These are phyloP conservation scores for Pythium apleroticum DNA, from an alignment of 352 stramenopile species.

Conservation along the genomic window DNA sequence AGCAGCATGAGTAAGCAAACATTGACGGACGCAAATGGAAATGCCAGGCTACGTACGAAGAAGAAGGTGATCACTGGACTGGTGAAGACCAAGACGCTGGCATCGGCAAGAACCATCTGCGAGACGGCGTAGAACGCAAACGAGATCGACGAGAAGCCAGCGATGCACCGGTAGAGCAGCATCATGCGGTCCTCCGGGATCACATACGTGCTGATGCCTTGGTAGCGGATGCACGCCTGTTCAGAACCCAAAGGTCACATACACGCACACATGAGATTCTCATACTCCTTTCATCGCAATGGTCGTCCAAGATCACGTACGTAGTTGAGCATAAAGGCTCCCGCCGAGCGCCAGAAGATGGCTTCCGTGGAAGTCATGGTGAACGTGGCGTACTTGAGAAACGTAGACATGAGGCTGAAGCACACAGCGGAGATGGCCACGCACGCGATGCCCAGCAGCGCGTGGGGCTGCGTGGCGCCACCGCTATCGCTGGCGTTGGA, in stretches of 20 bases:
- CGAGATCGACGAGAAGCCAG: slow-evolving; percentile 69
- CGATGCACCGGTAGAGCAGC: slow-evolving; percentile 64
- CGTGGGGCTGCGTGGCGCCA: slow-evolving; percentile 36
- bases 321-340: slow-evolving; percentile 60
- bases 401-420: slow-evolving; percentile 83
- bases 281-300: too few species aligned
- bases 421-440: slow-evolving; percentile 74
- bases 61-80: slow-evolving; percentile 74
- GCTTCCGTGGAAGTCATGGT: slow-evolving; percentile 78
- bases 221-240: slow-evolving; percentile 40
- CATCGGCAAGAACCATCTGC: slow-evolving; percentile 78
- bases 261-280: neutral
- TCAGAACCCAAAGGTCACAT: neutral
- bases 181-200: slow-evolving; percentile 46
- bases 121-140: slow-evolving; percentile 78
- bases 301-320: slow-evolving; percentile 41
- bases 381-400: slow-evolving; percentile 78
- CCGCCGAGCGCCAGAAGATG: slow-evolving; percentile 75
- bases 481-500: slow-evolving; percentile 1
- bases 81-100: slow-evolving; percentile 73
- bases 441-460: slow-evolving; percentile 57
- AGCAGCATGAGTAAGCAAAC: neutral
- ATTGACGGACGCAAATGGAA: neutral
- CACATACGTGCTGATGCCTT: slow-evolving; percentile 50
- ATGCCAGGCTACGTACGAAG: slow-evolving; percentile 36